Base-by-base conservation (phyloP, 805 yeast genomes). In the Vanderwaltozyma yarrowii region DNA sequence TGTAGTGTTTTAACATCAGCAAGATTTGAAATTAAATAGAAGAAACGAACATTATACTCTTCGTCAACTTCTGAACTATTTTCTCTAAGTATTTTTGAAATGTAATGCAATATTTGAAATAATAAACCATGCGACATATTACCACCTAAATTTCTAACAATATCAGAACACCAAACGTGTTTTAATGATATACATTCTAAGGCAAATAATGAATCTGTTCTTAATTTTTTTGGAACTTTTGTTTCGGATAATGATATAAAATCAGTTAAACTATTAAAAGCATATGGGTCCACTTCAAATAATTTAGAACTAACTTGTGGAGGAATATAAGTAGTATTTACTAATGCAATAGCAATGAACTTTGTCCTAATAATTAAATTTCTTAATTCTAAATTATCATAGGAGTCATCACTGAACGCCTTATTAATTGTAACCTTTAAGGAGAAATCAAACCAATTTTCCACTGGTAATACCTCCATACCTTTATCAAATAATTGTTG, bases 41-140 rank as follows among this genome's bases (percentile, higher is more conserved):
- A 79, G 62, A 76, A 58, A 50, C 72, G 47, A 15, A 60, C 54
- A 38, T 67, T 65, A 52, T 60, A 69, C 20, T 70, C 71, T 42
- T 77, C 78, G 20, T 71, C 73, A 6, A 65, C 54, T 16, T 52
- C 56, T 1, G 46, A 42, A 42, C 60, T 67, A 1, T 71, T 69
- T 9, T 64, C 61, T 34, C 65, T 58, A 26, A 76, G 46, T 30
- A 68, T 61, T 40, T 76, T 74, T 38, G 74, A 65, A n/a, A 85
- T 73, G 31, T 67, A 67, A 40, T 88, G 71, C 21, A 87, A 56
- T 23, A 79, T 71, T 51, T 83, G 87, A 62, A 81, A 83, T 29
- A 88, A 52, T 11, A 77, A 61, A 1, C 96, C 96, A 58, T 88
- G 95, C 43, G 78, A 76, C 29, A 88, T 86, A 54, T 85, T 85